Conservation (phyloP, 1,284 basidiomycete species). For the Violaceomyces palustris region DNA sequence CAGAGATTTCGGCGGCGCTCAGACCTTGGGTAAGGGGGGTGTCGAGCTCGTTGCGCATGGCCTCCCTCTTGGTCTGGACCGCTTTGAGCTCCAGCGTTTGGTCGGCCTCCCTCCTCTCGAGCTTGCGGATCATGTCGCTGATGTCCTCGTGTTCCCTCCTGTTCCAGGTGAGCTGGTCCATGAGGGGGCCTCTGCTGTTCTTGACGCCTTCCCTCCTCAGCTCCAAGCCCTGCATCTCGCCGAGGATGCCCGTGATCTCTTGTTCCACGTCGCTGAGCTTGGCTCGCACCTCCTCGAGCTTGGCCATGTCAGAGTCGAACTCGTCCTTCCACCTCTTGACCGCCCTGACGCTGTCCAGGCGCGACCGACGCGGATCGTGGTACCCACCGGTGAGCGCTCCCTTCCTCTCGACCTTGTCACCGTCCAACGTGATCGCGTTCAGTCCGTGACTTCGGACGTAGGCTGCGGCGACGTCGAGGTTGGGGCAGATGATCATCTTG, state of each 20-base stretch:
- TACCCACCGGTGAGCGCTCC: conserved; percentile 93
- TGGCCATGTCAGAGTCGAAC: conserved; percentile 64
- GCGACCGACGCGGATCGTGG: conserved; percentile 82
- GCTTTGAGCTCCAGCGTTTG: conserved; percentile 66
- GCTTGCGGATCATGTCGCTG: conserved; percentile 61
- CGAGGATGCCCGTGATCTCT: conserved; percentile 72
- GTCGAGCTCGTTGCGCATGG: conserved; percentile 68
- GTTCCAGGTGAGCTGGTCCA: conserved; percentile 64
- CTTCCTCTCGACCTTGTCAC: conserved; percentile 94
- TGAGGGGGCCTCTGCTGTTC: conserved; percentile 65
- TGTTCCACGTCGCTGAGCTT: conserved; percentile 73
- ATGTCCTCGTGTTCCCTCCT: conserved; percentile 69
- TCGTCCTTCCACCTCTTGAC: conserved; percentile 73
- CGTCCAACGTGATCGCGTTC: conserved; percentile 94
- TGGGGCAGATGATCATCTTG: conserved; percentile 89
- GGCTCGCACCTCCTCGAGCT: conserved; percentile 69
- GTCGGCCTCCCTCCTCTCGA: conserved; percentile 68
- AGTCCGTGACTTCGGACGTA: conserved; percentile 91
- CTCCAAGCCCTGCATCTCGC: conserved; percentile 68
- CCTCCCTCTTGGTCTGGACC: conserved; percentile 61
- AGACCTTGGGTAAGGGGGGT: conserved; percentile 72
- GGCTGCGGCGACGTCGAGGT: conserved; percentile 83
- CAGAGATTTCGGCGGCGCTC: conserved; percentile 66
- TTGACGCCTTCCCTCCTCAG: conserved; percentile 69
- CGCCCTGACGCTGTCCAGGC: conserved; percentile 78